Conservation (phyloP, 1,284 basidiomycete genomes). For the Ceratobasidium sp. region DNA sequence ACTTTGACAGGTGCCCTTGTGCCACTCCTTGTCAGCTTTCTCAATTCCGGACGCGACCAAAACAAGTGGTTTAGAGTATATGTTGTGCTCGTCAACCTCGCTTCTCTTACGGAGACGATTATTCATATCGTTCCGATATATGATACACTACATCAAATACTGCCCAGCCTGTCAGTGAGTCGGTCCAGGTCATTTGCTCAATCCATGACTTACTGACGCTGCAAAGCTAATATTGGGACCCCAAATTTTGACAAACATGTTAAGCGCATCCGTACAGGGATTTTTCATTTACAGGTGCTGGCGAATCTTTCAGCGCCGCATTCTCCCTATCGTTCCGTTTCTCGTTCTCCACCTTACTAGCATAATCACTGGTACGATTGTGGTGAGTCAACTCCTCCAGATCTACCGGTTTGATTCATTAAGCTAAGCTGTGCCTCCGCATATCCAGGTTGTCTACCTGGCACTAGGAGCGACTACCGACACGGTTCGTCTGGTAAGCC, state of each 20-base stretch:
- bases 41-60: slow-evolving; percentile 6
- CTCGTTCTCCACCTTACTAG: not conserved
- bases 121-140: not conserved
- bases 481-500: not conserved
- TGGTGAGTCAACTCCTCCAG: slow-evolving; percentile 16
- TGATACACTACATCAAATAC: not conserved
- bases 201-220: not conserved
- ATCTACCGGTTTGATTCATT: not conserved
- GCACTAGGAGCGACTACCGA: not conserved
- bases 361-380: slow-evolving; percentile 4
- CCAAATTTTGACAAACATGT: not conserved
- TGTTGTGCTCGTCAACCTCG: slow-evolving; percentile 6
- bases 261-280: slow-evolving; percentile 25
- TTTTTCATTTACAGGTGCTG: slow-evolving; percentile 42
- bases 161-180: slow-evolving; percentile 8
- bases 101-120: slow-evolving; percentile 1
- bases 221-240: not conserved
- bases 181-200: not conserved
- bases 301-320: slow-evolving; percentile 25
- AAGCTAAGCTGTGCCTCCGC: not conserved
- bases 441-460: not conserved
- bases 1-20: slow-evolving; percentile 10
- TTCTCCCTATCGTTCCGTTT: slow-evolving; percentile 18
- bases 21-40: slow-evolving; percentile 19
- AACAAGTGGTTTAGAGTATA: slow-evolving; percentile 28